Evolutionary conservation across 768 basidiomycete genomes (phyloP).

Genomic region (Hortiboletus campestris): DNA sequence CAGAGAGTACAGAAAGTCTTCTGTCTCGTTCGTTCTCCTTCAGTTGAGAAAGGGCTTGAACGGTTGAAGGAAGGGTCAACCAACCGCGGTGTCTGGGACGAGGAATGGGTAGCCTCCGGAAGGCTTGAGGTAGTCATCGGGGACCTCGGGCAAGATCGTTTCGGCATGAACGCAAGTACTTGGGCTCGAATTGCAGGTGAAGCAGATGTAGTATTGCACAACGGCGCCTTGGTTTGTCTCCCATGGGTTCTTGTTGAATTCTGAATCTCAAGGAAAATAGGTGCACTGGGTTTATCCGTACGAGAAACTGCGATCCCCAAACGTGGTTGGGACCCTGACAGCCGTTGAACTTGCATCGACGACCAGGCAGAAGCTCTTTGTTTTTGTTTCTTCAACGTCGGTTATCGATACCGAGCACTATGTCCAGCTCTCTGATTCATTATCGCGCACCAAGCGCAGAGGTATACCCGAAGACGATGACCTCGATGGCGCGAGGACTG

Average conservation of each 20-base stretch:
- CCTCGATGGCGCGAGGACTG: constrained; percentile 74
- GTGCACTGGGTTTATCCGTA: constrained; percentile 99
- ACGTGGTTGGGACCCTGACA: constrained; percentile 89
- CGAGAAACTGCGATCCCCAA: constrained; percentile 85
- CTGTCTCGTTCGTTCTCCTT: constrained; percentile 83
- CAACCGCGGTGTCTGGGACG: constrained; percentile 87
- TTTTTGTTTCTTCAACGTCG: constrained; percentile 96
- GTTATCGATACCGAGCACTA: constrained; percentile 91
- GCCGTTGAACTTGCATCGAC: constrained; percentile 76
- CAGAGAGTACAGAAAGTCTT: constrained; percentile 79
- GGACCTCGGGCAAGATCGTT: constrained; percentile 71
- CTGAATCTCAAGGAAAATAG: constrained; percentile 36
- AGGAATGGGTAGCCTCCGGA: constrained; percentile 68
- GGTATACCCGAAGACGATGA: constrained; percentile 89
- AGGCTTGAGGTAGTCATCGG: constrained; percentile 80
- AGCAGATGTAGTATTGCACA: constrained; percentile 85
- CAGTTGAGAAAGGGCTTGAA: constrained; percentile 55
- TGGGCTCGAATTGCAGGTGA: constrained; percentile 73
- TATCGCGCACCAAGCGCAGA: constrained; percentile 44
- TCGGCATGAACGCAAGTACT: constrained; percentile 61
- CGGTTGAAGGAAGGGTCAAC: constrained; percentile 70
- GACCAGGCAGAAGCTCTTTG: constrained; percentile 71
- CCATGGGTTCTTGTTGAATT: not conserved
- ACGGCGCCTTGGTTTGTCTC: constrained; percentile 88
- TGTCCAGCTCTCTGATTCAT: constrained; percentile 77